These are phyloP conservation scores for Penicillium macrosclerotiorum DNA, from an alignment of 495 filamentous ascomycete genomes.

Conservation along the genomic window DNA sequence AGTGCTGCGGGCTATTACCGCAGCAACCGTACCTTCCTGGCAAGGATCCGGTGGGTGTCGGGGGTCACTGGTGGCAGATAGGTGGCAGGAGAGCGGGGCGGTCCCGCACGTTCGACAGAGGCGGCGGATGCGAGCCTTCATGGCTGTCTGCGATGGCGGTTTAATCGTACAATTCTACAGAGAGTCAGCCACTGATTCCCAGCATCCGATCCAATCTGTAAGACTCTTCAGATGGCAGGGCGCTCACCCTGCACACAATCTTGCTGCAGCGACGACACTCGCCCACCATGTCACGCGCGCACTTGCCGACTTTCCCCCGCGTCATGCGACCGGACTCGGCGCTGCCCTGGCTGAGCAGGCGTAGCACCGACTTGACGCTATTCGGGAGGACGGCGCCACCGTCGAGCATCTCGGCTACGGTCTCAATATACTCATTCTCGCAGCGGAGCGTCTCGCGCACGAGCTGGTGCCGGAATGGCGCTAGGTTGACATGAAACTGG, in stretches of 20 bases:
- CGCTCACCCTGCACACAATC: constrained; percentile 74
- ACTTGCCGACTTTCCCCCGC: constrained; percentile 66
- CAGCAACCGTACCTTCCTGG: constrained; percentile 9
- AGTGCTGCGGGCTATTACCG: constrained; percentile 54
- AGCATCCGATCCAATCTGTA: neutral
- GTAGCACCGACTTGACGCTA: constrained; percentile 38
- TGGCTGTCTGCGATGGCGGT: constrained; percentile 57
- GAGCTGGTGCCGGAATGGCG: constrained; percentile 72
- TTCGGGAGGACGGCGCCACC: constrained; percentile 30
- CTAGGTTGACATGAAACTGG: constrained; percentile 69
- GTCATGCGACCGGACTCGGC: constrained; percentile 41
- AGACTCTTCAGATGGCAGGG: neutral
- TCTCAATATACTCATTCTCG: constrained; percentile 60
- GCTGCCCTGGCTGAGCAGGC: constrained; percentile 30
- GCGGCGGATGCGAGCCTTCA: constrained; percentile 71
- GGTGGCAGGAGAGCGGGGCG: constrained; percentile 53
- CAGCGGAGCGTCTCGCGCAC: constrained; percentile 74
- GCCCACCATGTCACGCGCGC: constrained; percentile 80
- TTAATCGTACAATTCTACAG: constrained; percentile 84
- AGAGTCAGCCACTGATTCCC: neutral
- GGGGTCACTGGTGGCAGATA: constrained; percentile 14
- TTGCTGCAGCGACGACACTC: constrained; percentile 76
- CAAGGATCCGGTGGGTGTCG: neutral
- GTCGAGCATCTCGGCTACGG: constrained; percentile 37
- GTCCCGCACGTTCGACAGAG: constrained; percentile 72